Conservation (phyloP, 768 basidiomycete genomes). For the Lentinula raphanica region DNA sequence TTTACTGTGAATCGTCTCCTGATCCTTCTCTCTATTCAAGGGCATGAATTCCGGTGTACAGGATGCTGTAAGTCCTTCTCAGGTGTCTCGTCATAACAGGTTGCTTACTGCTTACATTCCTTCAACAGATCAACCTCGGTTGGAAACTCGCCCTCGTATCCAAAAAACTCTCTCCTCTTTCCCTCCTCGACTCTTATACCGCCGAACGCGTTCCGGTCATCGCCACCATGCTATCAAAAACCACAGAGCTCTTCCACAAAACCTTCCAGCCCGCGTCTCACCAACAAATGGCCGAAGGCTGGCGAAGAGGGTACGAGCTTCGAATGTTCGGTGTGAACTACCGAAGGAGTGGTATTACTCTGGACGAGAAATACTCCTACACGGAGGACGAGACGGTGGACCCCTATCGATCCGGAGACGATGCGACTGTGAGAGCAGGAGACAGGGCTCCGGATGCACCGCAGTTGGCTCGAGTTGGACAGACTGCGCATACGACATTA, state of each 20-base stretch:
- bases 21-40: not conserved
- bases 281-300: constrained; percentile 4
- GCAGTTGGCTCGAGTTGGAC: constrained; percentile 19
- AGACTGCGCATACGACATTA: constrained; percentile 20
- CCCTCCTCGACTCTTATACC: constrained; percentile 20
- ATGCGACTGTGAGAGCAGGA: constrained; percentile 30
- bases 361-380: constrained; percentile 15
- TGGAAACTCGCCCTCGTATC: constrained; percentile 26
- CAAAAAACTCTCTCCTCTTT: constrained; percentile 14
- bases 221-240: constrained; percentile 23
- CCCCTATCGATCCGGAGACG: constrained; percentile 18
- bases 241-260: constrained; percentile 14
- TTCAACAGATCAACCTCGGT: constrained; percentile 20
- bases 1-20: not conserved
- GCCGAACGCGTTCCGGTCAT: constrained; percentile 26
- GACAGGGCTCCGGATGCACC: constrained; percentile 43
- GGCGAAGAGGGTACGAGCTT: constrained; percentile 12
- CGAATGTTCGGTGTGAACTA: constrained; percentile 23
- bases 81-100: not conserved
- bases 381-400: constrained; percentile 6
- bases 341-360: constrained; percentile 18
- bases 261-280: not conserved
- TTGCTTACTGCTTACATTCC: not conserved
- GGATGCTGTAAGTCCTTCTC: constrained; percentile 16
- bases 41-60: constrained; percentile 24